Evolutionary conservation across 1,284 basidiomycete genomes (phyloP).

Genomic region (Rhodotorula sp.): DNA sequence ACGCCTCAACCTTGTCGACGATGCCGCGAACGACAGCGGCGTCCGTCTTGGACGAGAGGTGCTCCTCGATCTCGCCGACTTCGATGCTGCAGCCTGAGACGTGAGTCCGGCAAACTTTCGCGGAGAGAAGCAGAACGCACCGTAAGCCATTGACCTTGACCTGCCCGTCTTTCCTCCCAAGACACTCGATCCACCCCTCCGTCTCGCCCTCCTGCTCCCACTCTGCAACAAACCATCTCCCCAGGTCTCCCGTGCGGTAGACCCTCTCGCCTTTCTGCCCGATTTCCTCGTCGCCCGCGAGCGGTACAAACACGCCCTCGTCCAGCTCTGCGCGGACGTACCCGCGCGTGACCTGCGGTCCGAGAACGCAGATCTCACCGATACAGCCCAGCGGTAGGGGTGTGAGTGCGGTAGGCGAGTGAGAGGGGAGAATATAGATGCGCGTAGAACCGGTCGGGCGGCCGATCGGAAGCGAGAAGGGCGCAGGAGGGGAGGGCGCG

Average conservation of each 20-base stretch:
- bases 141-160: constrained; percentile 45
- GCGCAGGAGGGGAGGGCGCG: constrained; percentile 10
- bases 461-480: constrained; percentile 40
- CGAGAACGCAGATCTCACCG: constrained; percentile 45
- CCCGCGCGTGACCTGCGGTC: constrained; percentile 41
- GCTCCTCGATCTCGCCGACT: constrained; percentile 43
- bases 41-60: constrained; percentile 32
- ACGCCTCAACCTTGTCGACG: constrained; percentile 42
- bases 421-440: constrained; percentile 32
- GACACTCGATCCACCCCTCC: constrained; percentile 42
- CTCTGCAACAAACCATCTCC: constrained; percentile 38
- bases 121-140: neutral
- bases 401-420: constrained; percentile 3
- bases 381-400: constrained; percentile 42
- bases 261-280: constrained; percentile 22
- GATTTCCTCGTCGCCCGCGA: neutral
- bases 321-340: constrained; percentile 38
- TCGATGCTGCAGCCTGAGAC: constrained; percentile 35
- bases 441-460: constrained; percentile 40
- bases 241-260: constrained; percentile 44
- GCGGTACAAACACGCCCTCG: constrained; percentile 35
- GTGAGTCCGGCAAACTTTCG: no score
- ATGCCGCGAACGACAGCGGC: constrained; percentile 32
- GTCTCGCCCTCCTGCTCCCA: constrained; percentile 14
- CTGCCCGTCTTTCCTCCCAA: constrained; percentile 44